Evolutionary conservation across 768 basidiomycete genomes (phyloP), one percentile per base, ranked within the genome.

Genomic region (Suillus discolor): DNA sequence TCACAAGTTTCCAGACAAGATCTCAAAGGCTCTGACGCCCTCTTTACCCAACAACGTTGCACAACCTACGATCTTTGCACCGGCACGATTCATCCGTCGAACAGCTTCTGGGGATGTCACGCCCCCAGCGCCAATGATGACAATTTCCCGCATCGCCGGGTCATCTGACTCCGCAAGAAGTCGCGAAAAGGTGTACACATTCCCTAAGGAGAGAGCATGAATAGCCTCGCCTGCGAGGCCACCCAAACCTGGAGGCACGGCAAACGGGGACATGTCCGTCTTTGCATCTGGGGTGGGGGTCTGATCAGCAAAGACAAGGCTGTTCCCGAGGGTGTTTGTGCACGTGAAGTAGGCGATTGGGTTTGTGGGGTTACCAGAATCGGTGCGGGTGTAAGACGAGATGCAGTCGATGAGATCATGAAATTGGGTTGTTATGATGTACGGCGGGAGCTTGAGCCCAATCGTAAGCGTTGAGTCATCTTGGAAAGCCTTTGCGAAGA

Each of bases 361-460:
- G 65, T 83, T 83, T 44, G 70, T 61, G 20, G 72, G 69, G 51
- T 63, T 63, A 16, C 63, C 71, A 15, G 65, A 57, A 54, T 70
- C 66, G 18, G 51, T 18, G 12, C 62, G 68, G 41, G 80, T 77
- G 62, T 87, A 80, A n/a, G 71, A 70, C 44, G 77, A 75, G 49
- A 93, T 73, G 54, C 75, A 77, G 13, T 79, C 73, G 25, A 92
- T 67, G 68, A 89, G 80, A 18, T 83, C 81, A 16, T 72, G 74
- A 72, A 93, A 90, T 71, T 92, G 91, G 31, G 82, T 82, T 45
- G 77, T 74, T 71, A 85, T 84, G 42, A 88, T 82, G 73, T 88
- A 94, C 28, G 93, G 93, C 1, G 93, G 89, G 41, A 95, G 81
- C 75, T 94, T 94, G 62, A 94, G 78, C 16, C 93, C 94, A 59